These are phyloP conservation scores for Aquilaria sinensis DNA, from an alignment of 345 rosid species.

Conservation along the genomic window DNA sequence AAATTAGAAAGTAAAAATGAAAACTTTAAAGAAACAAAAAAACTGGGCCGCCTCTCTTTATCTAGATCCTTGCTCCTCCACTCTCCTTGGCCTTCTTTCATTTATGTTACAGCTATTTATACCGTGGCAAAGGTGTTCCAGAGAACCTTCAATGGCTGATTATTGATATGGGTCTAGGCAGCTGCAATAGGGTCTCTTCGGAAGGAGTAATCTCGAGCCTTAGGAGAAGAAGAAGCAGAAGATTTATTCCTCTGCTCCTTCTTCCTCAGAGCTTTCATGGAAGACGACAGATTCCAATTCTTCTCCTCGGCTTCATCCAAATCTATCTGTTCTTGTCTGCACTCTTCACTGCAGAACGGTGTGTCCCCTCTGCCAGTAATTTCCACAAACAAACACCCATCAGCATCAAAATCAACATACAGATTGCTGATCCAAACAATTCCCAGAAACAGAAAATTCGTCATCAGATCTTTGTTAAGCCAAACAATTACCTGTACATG, in stretches of 20 bases:
- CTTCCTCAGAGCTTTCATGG: constrained; percentile 49
- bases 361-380: constrained; percentile 64
- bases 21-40: background rate
- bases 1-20: background rate
- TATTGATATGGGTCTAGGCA: constrained; percentile 16
- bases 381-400: background rate
- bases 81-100: constrained; percentile 20
- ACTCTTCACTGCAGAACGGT: constrained; percentile 83
- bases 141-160: background rate
- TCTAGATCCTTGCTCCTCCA: background rate
- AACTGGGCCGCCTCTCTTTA: constrained; percentile 5
- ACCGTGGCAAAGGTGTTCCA: background rate
- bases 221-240: constrained; percentile 33
- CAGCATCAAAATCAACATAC: constrained; percentile 2
- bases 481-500: constrained; percentile 49
- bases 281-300: constrained; percentile 52
- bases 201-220: constrained; percentile 26
- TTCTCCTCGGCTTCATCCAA: constrained; percentile 58
- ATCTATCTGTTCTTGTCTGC: constrained; percentile 77
- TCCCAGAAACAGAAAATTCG: background rate
- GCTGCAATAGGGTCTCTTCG: constrained; percentile 43
- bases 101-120: background rate
- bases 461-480: background rate
- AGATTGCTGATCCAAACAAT: too few species aligned
- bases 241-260: constrained; percentile 28